Base-by-base conservation (phyloP, 1,284 basidiomycete species). In the Bjerkandera adusta region DNA sequence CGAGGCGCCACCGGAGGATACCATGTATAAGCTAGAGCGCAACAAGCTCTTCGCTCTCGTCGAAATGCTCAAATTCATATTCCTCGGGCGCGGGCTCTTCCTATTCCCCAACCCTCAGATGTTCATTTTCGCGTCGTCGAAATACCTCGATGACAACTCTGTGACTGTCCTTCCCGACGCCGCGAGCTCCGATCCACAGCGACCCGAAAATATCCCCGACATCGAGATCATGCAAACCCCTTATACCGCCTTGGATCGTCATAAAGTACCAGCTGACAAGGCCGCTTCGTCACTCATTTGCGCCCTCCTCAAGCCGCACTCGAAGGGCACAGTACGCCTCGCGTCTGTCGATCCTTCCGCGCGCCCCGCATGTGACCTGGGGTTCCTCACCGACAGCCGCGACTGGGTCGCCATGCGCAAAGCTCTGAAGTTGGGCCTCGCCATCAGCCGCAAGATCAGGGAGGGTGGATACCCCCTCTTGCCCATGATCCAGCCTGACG, bases 401-500 rank as follows among this genome's bases (percentile, higher is more conserved):
- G 67, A 68, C 51, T 54, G 54, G 22, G 45, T 38, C 2, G 52
- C 53, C 7, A 48, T 64, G 8, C 53, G 56, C n/a, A 57, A 58
- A 24, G 56, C 48, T 3, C 22, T 67, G 8, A 50, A 55, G 21
- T 37, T 16, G 40, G n/a, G 18, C 29, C 51, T 68, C 21, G 51
- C 54, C 32, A 47, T 70, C 3, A 62, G 52, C 3, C 56, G 55
- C 12, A 48, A 61, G 33, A 58, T 70, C 47, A 56, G 58, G n/a
- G 51, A 48, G 6, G 51, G 53, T 8, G 67, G 66, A 2, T 68
- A 68, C 47, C 54, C 58, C 3, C 51, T 70, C 11, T 51, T 51
- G 16, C 57, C 65, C 46, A 47, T 63, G 12, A 48, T 55, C 18
- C 58, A 66, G 29, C 69, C 68, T 0, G 51, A 43, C 7, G 52